Evolutionary conservation across 345 rosid genomes (phyloP), one percentile per base, ranked within the genome.

Genomic region (Linum trigynum): DNA sequence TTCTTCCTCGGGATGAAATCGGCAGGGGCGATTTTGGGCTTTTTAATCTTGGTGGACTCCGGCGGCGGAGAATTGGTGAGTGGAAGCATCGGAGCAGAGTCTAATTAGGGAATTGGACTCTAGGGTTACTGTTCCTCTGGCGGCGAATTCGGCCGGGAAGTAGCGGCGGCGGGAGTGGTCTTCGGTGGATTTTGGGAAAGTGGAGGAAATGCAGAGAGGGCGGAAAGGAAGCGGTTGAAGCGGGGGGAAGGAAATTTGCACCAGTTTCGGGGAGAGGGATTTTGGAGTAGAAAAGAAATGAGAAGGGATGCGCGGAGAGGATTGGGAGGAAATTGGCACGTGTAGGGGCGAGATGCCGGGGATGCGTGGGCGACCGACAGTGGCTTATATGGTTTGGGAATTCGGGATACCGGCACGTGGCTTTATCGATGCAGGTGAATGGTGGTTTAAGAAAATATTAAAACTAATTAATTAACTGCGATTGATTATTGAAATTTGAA

Each of bases 31-130:
- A 45, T 41, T 73, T 76, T 80, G 5, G 75, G 62, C 69, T 76
- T 77, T 56, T 71, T 66, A 23, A 72, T 59, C 16, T 73, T 72
- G 35, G 50, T 11, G 50, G 78, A 80, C 57, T 77, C 83, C 7
- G 80, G 83, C n/a, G 87, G 68, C 23, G 85, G 17, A 0, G 82
- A 74, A 37, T 72, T 71, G n/a, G 85, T 75, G 55, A 65, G 53
- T 0, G 95, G 82, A 71, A 85, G 83, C 91, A 88, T 85, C 67
- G 67, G 76, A 39, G 2, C 1, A 2, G 3, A 42, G 51, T 38
- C 16, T 38, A 51, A 39, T 55, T 61, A 4, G 15, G 42, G 39
- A 59, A 23, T 23, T 23, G 32, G 32, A 23, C 32, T 23, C 32
- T 59, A 5, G 5, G 14, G 39, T 8, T 53, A 2, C 3, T 15